Base-by-base conservation (phyloP, 2,329 filamentous ascomycete species). In the Talaromyces sp. region DNA sequence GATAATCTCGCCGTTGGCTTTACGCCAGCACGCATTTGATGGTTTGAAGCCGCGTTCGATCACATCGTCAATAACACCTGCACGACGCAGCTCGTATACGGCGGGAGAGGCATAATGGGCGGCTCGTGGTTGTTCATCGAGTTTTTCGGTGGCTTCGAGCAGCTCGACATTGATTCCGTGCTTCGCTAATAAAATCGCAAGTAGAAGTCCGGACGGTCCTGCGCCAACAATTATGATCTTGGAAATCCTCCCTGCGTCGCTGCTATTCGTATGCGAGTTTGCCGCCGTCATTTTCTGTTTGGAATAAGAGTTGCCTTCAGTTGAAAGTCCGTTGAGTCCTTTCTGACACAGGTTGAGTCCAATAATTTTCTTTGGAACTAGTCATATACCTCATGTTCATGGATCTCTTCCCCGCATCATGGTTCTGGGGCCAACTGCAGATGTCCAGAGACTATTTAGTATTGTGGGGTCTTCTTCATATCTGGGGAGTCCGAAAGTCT, bases 101-200 rank as follows among this genome's bases (percentile, higher is more conserved):
- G 86, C 86, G 0, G 86, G 81, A 0, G 84, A 80, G 3, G 84
- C 85, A 72, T 88, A 89, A 73, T 88, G 85, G 2, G 86, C 85
- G 15, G 87, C 87, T 33, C 87, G 85, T 0, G 87, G 87, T 65
- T 86, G 85, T 65, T 83, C 79, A 75, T 88, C 85, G 54, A 89
- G 79, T 62, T 82, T 77, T 31, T 79, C 72, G 1, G 82, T 80
- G 2, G 83, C 82, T 69, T 90, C 87, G 62, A 89, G 77, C 13
- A 77, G 41, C 19, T 73, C 70, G n/a, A 75, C 73, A 47, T 71
- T 65, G 54, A 75, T 69, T 3, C 74, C 74, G 64, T 73, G 66
- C 68, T 72, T 73, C n/a, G 73, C 70, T 22, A 76, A 72, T 3
- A 75, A 67, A 22, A 77, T 69, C 0, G 70, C 67, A 2, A 77